Conservation (phyloP, 2,329 filamentous ascomycete genomes). For the Trichoderma sp. region DNA sequence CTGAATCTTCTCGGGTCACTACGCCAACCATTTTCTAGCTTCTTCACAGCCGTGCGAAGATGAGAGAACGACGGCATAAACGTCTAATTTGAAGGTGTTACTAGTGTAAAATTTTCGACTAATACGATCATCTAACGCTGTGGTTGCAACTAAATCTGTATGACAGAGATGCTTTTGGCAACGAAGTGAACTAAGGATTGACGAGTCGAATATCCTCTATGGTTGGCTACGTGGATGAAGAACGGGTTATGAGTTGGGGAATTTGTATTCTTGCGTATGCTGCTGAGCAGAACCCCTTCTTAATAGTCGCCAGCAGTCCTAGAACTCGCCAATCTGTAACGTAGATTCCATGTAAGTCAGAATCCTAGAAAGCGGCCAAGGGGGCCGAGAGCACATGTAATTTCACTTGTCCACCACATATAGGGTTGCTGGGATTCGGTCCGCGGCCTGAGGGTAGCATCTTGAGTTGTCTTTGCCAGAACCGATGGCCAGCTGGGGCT, state of each 20-base stretch:
- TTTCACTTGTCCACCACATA: neutral
- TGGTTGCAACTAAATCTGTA: neutral
- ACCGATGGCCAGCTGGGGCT: neutral
- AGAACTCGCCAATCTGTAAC: neutral
- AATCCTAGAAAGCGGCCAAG: neutral
- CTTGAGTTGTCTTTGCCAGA: neutral
- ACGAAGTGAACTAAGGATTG: neutral
- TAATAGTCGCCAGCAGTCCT: neutral
- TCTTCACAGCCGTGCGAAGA: neutral
- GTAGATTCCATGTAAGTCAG: neutral
- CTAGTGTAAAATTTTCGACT: neutral
- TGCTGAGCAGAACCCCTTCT: neutral
- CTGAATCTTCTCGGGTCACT: neutral
- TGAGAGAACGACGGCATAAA: neutral
- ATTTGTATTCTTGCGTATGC: neutral
- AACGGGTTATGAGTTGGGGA: neutral
- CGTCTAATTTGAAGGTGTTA: neutral
- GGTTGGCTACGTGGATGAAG: neutral
- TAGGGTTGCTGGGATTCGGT: too few species aligned
- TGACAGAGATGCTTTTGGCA: neutral
- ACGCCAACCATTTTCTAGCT: neutral
- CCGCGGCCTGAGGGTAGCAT: neutral
- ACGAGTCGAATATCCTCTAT: neutral
- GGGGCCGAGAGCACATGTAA: neutral
- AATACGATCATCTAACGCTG: neutral